Evolutionary conservation across 768 basidiomycete species (phyloP).

Genomic region (Albatrellus ellisii): DNA sequence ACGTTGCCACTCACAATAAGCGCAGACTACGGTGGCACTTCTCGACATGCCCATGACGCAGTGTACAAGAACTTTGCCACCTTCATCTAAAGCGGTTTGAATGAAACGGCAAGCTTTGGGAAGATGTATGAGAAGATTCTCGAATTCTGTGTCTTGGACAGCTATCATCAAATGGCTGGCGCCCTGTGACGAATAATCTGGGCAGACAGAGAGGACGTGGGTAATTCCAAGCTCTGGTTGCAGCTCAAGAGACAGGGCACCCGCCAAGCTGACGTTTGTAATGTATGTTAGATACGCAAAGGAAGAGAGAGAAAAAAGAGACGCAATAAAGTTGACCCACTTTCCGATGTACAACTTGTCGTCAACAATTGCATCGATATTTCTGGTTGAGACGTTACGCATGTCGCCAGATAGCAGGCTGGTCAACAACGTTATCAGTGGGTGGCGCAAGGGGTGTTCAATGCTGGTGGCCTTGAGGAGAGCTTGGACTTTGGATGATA

Average conservation of each 20-base stretch:
- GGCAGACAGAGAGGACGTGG: conserved; percentile 69
- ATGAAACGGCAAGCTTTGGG: conserved; percentile 50
- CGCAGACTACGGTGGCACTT: conserved; percentile 60
- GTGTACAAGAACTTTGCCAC: conserved; percentile 54
- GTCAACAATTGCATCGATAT: conserved; percentile 10
- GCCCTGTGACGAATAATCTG: conserved; percentile 43
- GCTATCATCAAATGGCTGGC: conserved; percentile 57
- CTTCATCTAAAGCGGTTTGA: conserved; percentile 34
- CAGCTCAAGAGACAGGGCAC: conserved; percentile 8
- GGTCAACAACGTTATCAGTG: no score
- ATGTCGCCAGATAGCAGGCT: no score
- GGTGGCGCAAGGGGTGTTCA: no score
- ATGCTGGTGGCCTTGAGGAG: no score
- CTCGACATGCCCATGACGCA: conserved; percentile 65
- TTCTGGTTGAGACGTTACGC: conserved; percentile 6
- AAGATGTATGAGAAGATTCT: conserved; percentile 52
- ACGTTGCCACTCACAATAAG: conserved; percentile 45
- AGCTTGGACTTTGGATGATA: no score
- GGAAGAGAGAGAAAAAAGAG: background rate
- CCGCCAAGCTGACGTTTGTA: conserved; percentile 5
- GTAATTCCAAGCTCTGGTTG: conserved; percentile 56
- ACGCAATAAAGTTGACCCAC: conserved; percentile 1
- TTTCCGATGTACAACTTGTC: conserved; percentile 14
- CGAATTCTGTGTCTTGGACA: conserved; percentile 36
- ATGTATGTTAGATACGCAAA: background rate